Base-by-base conservation (phyloP, 345 rosid species). In the Populus alba region DNA sequence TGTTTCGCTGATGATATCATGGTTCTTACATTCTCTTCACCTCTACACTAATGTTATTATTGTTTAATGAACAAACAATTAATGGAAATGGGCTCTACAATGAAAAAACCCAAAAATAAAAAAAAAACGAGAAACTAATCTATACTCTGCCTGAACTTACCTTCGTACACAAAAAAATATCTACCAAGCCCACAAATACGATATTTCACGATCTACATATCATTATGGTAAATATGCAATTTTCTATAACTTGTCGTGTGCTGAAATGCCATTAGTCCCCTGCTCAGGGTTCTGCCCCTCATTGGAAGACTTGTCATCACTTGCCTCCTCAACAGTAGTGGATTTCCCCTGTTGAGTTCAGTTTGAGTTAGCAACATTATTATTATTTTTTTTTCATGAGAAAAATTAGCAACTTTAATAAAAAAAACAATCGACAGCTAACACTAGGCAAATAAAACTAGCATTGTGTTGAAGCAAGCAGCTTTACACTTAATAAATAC, bases 291-390 rank as follows among this genome's bases (percentile, higher is more conserved):
- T 85, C 75, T 81, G 86, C 53, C 35, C 86, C 81, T 86, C 91
- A 3, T 77, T 55, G 10, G 89, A 71, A 45, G 91, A 71, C 84
- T 91, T 95, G 81, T 66, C 91, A 33, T 88, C 87, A 39, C 47
- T 79, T 13, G 81, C 76, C 73, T 68, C 86, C 6, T 87, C 91
- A 23, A 18, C 77, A 68, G 68, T 73, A 45, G 76, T 16, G 10
- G 90, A 68, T 61, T 88, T 92, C 8, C 87, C 97, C 92, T 86
- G 86, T 68, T 67, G 43, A 76, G 13, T 66, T 43, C 5, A 62
- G 22, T 75, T 22, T 53, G 43, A 41, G 70, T 10, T 23, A 23
- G 65, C 65, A 59, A 23, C 16, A 9, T 59, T 59, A 10, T 7
- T 38, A 38, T 38, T 38, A 6, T 38, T 38, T 43, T 43, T 2